Evolutionary conservation across 2,329 filamentous ascomycete species (phyloP), one percentile per base, ranked within the genome.

Genomic region (Fusarium odoratissimum): DNA sequence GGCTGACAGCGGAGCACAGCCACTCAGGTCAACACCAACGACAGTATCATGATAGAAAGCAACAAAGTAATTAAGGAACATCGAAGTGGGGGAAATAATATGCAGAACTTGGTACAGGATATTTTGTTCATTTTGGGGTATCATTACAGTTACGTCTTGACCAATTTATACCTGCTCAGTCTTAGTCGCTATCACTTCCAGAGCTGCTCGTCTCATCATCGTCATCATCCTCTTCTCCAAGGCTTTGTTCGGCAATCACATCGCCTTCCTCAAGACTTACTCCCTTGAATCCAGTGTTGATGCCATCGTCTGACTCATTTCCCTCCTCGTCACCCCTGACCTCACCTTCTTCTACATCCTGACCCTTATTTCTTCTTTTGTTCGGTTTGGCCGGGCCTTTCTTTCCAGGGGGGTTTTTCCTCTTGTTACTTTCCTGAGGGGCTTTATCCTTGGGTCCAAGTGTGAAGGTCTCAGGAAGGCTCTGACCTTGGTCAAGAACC

Each of bases 181-280:
- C 54, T 48, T 16, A 65, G 8, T 80, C 80, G 30, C 77, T 77
- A 54, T 83, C 82, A n/a, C 82, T 80, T 21, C 82, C 83, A 4
- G 84, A 86, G 54, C 84, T 86, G 59, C 84, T 86, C 17, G 83
- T 85, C 17, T 77, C 77, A 67, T 83, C 82, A 49, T 79, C 77
- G 8, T 79, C 77, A 16, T 79, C 77, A 31, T 78, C 79, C 2
- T 82, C 81, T 56, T 83, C 83, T 4, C 76, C 80, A 41, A 82
- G 70, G 44, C 81, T 84, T 55, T 83, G 79, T 75, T 84, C 82
- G 4, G 76, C 82, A 72, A 84, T 78, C 37, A 84, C 79, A 56
- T 83, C 82, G 2, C 78, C 80, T 31, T 72, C 78, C 58, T 82
- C 76, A 23, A 78, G 62, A 19, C 48, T 64, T 19, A 72, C 61